Evolutionary conservation across 2,329 filamentous ascomycete species (phyloP).

Genomic region (Talaromyces sp.): DNA sequence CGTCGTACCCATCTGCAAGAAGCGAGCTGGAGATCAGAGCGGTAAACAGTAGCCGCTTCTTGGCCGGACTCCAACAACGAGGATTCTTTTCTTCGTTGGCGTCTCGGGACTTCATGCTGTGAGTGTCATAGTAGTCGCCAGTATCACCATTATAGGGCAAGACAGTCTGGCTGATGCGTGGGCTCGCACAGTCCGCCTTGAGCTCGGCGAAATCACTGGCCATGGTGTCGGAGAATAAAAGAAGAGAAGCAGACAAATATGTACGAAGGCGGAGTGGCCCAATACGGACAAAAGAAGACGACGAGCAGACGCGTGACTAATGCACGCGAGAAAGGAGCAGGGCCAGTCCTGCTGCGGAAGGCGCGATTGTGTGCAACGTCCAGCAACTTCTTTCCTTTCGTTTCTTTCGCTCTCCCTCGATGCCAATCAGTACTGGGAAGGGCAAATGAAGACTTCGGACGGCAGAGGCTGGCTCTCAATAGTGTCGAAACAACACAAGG

Average conservation of each 20-base stretch:
- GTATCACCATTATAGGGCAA: slow-evolving; percentile 13
- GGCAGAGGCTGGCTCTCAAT: not conserved
- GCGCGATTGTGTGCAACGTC: not conserved
- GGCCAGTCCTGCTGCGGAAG: not conserved
- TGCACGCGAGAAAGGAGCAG: not conserved
- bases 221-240: not conserved
- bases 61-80: slow-evolving; percentile 23
- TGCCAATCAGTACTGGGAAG: not conserved
- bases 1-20: slow-evolving; percentile 30
- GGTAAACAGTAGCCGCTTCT: slow-evolving; percentile 28
- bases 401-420: not conserved
- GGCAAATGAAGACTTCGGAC: not conserved
- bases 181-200: not conserved
- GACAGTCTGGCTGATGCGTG: not conserved
- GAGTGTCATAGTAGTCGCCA: slow-evolving; percentile 13
- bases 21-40: slow-evolving; percentile 32
- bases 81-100: slow-evolving; percentile 20
- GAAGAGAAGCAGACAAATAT: not conserved
- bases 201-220: not conserved
- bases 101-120: slow-evolving; percentile 11
- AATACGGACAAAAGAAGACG: not conserved
- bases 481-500: not conserved
- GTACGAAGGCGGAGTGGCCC: not conserved
- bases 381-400: not conserved
- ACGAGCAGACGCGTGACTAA: not conserved